Evolutionary conservation across 176 grass and related monocot species (phyloP).

Genomic region (Zoysia pacifica): DNA sequence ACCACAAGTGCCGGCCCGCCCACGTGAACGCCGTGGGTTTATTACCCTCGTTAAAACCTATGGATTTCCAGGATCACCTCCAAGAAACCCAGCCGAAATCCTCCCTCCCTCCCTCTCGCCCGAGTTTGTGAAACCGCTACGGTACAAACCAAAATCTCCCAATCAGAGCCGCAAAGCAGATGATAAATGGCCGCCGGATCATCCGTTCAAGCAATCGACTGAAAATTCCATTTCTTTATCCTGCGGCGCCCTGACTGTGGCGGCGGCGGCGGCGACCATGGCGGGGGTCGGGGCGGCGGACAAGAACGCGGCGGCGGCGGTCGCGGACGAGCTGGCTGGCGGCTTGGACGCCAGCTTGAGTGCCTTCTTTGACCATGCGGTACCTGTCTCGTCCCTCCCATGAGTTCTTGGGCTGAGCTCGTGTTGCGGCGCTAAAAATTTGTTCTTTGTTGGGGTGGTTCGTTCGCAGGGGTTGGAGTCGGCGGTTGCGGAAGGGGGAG

Average conservation of each 20-base stretch:
- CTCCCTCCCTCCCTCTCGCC: constrained; percentile 12
- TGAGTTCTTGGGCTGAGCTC: neutral
- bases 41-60: constrained; percentile 64
- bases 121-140: constrained; percentile 24
- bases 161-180: constrained; percentile 15
- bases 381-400: constrained; percentile 17
- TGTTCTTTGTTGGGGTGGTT: constrained; percentile 30
- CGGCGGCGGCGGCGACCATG: constrained; percentile 46
- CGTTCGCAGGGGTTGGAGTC: constrained; percentile 47
- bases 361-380: constrained; percentile 60
- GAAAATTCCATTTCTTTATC: constrained; percentile 50
- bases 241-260: constrained; percentile 18
- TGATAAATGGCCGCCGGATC: constrained; percentile 45
- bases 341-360: constrained; percentile 41
- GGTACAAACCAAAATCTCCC: constrained; percentile 40
- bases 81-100: constrained; percentile 46
- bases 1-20: constrained; percentile 1
- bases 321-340: constrained; percentile 33
- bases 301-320: constrained; percentile 31
- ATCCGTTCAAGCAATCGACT: constrained; percentile 43
- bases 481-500: constrained; percentile 36
- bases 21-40: constrained; percentile 52
- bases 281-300: constrained; percentile 20
- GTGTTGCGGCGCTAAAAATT: constrained; percentile 25
- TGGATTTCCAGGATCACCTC: constrained; percentile 43